Percentiles rank a stretch among this genome's conserved stretches.
Conservation (phyloP, 257 asterid species). For the Przewalskia tangutica region DNA sequence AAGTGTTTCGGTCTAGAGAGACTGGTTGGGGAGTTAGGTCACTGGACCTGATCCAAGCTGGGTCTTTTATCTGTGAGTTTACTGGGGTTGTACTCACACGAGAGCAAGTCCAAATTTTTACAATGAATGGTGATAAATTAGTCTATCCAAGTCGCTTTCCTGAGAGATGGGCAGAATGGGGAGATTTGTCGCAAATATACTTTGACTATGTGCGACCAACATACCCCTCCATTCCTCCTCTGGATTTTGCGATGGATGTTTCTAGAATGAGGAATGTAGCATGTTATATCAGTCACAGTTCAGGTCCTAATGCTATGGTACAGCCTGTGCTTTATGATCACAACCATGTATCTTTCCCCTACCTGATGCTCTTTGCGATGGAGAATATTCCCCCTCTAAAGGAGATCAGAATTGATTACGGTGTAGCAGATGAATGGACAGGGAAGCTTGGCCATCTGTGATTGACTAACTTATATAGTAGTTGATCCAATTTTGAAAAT, state of each 20-base stretch:
- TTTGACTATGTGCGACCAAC: slow-evolving; percentile 48
- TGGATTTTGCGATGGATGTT: slow-evolving; percentile 85
- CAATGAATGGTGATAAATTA: no score
- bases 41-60: no score
- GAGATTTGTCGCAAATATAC: slow-evolving; percentile 49
- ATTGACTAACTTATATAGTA: slow-evolving; percentile 18
- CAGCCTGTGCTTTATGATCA: slow-evolving; percentile 81
- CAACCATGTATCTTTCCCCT: slow-evolving; percentile 65
- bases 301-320: slow-evolving; percentile 63
- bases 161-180: no score
- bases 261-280: slow-evolving; percentile 82
- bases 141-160: no score
- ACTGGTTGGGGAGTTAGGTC: no score
- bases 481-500: slow-evolving; percentile 14
- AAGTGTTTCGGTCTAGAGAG: no score
- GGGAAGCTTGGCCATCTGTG: slow-evolving; percentile 70
- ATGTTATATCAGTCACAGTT: slow-evolving; percentile 79
- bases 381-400: slow-evolving; percentile 87
- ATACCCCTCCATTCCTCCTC: slow-evolving; percentile 39
- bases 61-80: no score
- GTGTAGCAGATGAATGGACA: slow-evolving; percentile 58
- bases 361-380: slow-evolving; percentile 78
- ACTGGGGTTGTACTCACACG: no score
- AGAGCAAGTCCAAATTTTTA: no score
- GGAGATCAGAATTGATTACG: slow-evolving; percentile 81